Evolutionary conservation across 2,329 filamentous ascomycete genomes (phyloP).

Genomic region (Aspergillus glaucus): DNA sequence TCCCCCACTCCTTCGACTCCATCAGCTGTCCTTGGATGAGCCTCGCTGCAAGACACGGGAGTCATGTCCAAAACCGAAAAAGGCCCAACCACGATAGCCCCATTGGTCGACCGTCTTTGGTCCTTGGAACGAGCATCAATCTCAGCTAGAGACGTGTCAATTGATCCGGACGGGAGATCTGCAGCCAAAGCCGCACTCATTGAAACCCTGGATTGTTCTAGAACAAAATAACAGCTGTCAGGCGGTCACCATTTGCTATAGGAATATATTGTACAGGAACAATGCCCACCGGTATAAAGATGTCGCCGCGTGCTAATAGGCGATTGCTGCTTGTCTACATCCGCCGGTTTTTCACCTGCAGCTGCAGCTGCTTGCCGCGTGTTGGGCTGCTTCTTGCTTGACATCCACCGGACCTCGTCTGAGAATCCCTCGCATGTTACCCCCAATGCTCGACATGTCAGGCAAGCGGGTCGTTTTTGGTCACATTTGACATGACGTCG

Average conservation of each 20-base stretch:
- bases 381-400: constrained; percentile 3
- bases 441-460: constrained; percentile 23
- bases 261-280: background rate
- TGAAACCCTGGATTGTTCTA: constrained; percentile 23
- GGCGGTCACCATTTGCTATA: background rate
- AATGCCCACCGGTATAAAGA: constrained; percentile 25
- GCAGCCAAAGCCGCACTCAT: constrained; percentile 25
- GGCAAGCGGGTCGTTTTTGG: constrained; percentile 26
- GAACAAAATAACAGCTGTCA: background rate
- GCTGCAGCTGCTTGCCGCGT: background rate
- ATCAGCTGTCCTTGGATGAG: background rate
- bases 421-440: constrained; percentile 26
- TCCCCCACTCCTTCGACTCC: background rate
- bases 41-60: background rate
- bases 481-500: constrained; percentile 33
- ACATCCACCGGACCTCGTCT: constrained; percentile 26
- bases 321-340: background rate
- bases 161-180: constrained; percentile 22
- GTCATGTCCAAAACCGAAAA: constrained; percentile 25
- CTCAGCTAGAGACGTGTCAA: constrained; percentile 27
- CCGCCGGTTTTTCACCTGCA: background rate
- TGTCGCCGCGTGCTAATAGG: constrained; percentile 18
- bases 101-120: constrained; percentile 5
- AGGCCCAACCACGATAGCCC: constrained; percentile 23
- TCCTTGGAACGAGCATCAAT: constrained; percentile 24